Base-by-base conservation (phyloP, 2,329 filamentous ascomycete species). In the Xylaria sp. region DNA sequence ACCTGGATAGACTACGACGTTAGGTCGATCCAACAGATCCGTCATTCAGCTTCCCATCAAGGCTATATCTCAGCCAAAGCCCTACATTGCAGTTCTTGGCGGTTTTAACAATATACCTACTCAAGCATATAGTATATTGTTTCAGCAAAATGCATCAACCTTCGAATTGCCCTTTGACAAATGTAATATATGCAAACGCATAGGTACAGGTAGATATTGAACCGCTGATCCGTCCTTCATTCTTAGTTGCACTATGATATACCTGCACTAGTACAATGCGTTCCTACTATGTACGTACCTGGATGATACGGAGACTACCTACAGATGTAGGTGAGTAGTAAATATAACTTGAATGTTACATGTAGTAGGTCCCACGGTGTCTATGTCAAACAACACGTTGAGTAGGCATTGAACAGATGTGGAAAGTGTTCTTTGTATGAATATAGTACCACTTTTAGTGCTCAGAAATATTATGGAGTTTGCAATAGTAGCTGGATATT, bases 51-150 rank as follows among this genome's bases (percentile, higher is more conserved):
- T 48, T 5, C 12, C 25, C 13, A n/a, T 50, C 59, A 25, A 63
- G 67, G 67, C 63, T 57, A 60, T 54, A 60, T 63, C 21, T 60
- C 57, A 69, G 68, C 64, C 68, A 55, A 64, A 60, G 64, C 68
- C 23, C 54, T 23, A 23, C n/a, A 12, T 18, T 54, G 18, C 12
- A 62, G 37, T 63, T 63, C 65, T 64, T 68, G 64, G 68, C 65
- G n/a, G 29, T 18, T 13, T n/a, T 6, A 44, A 18, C n/a, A n/a
- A 16, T 4, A 35, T 40, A 40, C 12, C n/a, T n/a, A n/a, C n/a
- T n/a, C n/a, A n/a, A n/a, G 12, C 37, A 13, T 13, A n/a, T n/a
- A n/a, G n/a, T 18, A 40, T 40, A 16, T 12, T 16, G 37, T 40
- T 44, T n/a, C 5, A 44, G 40, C 3, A 2, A 2, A n/a, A 16